Base-by-base conservation (phyloP, 495 filamentous ascomycete genomes). In the Xylaria scruposa region DNA sequence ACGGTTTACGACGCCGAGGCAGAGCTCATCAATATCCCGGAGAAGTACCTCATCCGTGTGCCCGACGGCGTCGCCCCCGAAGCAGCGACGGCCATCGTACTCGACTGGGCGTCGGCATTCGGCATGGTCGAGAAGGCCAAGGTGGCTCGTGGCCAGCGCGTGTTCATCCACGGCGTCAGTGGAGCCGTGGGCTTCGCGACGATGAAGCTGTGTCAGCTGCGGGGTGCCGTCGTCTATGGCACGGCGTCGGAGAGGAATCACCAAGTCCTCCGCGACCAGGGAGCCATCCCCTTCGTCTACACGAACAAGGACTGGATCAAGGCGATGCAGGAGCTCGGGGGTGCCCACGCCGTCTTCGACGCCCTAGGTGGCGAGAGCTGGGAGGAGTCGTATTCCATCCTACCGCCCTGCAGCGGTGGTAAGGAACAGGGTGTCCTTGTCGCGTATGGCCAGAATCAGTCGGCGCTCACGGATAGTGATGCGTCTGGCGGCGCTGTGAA, bases 111-210 rank as follows among this genome's bases (percentile, higher is more conserved):
- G 40, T 82, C 83, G 1, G 82, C 81, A 4, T 83, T 81, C 72
- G 78, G 77, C 17, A 85, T 85, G 83, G 65, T 71, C 36, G 78
- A 74, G 51, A 46, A 70, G 6, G 83, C 80, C 7, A 76, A 81
- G 24, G 81, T 85, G 0, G 44, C 71, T 2, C 49, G 66, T 8
- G 83, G 82, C n/a, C 80, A 82, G 65, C 74, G 73, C 42, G 83
- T 84, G 17, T 84, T 85, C 72, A 70, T 85, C 12, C 83, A 85
- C 71, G 83, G 83, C 5, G 75, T 83, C 29, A 83, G 80, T 70
- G 83, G 83, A 8, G 80, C 83, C 4, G 83, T 85, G 0, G 83
- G 83, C 40, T 78, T 74, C 49, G 83, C 77, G 15, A 12, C 80
- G 21, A 70, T 78, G 74, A 47, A 77, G 9, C 77, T 85, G 0